Percentiles rank a stretch among this genome's conserved stretches.
Evolutionary conservation across 2,329 filamentous ascomycete species (phyloP).

Genomic region (Fusarium multiceps): DNA sequence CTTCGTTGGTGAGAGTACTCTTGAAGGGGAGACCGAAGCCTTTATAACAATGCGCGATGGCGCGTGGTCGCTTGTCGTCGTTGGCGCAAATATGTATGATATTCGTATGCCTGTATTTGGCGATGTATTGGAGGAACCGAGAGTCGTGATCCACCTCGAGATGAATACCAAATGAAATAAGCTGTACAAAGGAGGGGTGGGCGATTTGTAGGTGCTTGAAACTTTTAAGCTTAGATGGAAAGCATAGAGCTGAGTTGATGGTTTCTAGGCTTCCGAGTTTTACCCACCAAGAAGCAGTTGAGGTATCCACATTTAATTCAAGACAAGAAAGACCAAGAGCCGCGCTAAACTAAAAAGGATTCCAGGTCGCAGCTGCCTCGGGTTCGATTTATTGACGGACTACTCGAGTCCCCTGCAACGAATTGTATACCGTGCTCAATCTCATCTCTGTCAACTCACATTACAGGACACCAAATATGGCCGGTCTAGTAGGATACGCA

Average conservation of each 20-base stretch:
- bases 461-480: slow-evolving; percentile 49
- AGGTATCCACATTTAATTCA: slow-evolving; percentile 3
- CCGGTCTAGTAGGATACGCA: slow-evolving; percentile 61
- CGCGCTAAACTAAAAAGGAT: slow-evolving; percentile 38
- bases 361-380: slow-evolving; percentile 25
- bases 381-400: slow-evolving; percentile 5
- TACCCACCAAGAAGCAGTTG: slow-evolving; percentile 3
- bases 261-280: slow-evolving; percentile 22
- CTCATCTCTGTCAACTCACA: slow-evolving; percentile 4
- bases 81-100: slow-evolving; percentile 15
- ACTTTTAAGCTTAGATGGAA: slow-evolving; percentile 18
- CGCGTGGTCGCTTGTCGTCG: slow-evolving; percentile 23
- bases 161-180: slow-evolving; percentile 2
- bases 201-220: slow-evolving; percentile 15
- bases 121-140: neutral
- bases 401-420: neutral
- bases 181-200: slow-evolving; percentile 22
- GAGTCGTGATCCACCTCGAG: slow-evolving; percentile 1
- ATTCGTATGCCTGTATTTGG: neutral
- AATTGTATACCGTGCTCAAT: neutral
- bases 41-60: slow-evolving; percentile 35
- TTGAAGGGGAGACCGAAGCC: slow-evolving; percentile 41
- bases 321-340: neutral
- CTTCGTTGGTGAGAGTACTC: slow-evolving; percentile 56
- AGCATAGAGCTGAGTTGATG: slow-evolving; percentile 24